These are phyloP conservation scores for Lolium rigidum DNA, from an alignment of 176 grass and related monocot species.

Conservation along the genomic window DNA sequence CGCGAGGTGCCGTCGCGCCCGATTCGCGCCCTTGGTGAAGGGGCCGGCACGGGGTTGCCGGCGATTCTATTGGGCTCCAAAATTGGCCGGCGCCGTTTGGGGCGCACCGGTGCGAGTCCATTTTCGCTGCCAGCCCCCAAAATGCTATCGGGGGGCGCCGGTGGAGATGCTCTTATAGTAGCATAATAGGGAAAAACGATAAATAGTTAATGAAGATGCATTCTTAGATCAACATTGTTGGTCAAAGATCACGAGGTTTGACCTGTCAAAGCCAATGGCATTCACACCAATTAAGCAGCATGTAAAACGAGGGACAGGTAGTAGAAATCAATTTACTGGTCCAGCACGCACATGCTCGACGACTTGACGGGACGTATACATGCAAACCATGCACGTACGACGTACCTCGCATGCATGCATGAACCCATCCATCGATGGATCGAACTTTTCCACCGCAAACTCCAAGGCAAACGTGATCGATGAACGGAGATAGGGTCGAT, in stretches of 20 bases:
- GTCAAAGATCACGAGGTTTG: background rate
- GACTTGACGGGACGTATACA: background rate
- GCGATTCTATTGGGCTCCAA: no score
- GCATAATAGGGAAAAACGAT: no score
- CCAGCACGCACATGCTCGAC: background rate
- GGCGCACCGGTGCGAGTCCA: no score
- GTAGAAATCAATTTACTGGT: background rate
- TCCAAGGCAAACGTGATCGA: constrained; percentile 9
- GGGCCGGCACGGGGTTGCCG: no score
- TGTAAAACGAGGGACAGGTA: background rate
- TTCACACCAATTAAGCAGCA: background rate
- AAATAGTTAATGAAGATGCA: no score
- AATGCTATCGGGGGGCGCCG: no score
- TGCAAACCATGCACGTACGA: background rate
- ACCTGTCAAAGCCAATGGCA: background rate
- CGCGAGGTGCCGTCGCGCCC: no score
- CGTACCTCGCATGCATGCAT: background rate
- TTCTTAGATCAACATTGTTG: no score
- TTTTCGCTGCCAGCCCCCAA: no score
- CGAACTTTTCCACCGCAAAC: background rate
- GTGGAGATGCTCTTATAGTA: no score
- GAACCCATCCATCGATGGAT: background rate
- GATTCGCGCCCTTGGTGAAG: no score
- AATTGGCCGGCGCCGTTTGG: no score
- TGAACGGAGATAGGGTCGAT: background rate